phyloP scores from a whole-genome alignment of 495 filamentous ascomycete species.

The Trypethelium eluteriae region DNA sequence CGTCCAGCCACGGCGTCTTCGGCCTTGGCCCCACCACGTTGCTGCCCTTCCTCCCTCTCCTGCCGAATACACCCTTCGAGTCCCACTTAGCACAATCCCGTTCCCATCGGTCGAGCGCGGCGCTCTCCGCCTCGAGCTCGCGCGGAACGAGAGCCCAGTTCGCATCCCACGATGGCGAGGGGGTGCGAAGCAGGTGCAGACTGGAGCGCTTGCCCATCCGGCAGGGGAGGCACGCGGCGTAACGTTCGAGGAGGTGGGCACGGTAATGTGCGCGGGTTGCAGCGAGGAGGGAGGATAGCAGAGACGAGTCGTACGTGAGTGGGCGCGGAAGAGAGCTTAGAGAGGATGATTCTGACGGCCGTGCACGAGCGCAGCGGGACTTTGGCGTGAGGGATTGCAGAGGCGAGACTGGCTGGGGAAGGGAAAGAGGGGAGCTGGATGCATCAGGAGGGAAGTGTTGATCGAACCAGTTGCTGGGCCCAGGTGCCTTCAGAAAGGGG shows the following conservation, averaged over 20 bases:
- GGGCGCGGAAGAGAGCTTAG: not conserved
- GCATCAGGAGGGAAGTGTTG: no score
- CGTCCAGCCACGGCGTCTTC: not conserved
- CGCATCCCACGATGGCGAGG: not conserved
- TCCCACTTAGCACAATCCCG: not conserved
- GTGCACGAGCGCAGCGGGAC: no score
- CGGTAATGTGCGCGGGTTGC: not conserved
- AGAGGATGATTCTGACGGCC: not conserved
- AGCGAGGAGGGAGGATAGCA: not conserved
- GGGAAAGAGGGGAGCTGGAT: no score
- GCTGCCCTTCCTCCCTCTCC: no score
- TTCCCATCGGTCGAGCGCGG: not conserved
- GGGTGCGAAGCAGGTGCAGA: not conserved
- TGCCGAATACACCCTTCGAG: no score
- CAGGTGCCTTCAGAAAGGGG: no score
- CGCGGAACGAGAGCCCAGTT: not conserved
- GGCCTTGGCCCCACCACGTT: not conserved
- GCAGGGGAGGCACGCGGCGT: not conserved
- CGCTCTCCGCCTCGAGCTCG: not conserved
- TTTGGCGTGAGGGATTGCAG: not conserved
- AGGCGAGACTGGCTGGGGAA: no score
- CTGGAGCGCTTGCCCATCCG: not conserved
- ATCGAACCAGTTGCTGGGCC: no score
- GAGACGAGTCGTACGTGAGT: not conserved
- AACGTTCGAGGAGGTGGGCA: slow-evolving; percentile 3